Conservation (phyloP, 768 basidiomycete genomes). For the Psilocybe sp. region DNA sequence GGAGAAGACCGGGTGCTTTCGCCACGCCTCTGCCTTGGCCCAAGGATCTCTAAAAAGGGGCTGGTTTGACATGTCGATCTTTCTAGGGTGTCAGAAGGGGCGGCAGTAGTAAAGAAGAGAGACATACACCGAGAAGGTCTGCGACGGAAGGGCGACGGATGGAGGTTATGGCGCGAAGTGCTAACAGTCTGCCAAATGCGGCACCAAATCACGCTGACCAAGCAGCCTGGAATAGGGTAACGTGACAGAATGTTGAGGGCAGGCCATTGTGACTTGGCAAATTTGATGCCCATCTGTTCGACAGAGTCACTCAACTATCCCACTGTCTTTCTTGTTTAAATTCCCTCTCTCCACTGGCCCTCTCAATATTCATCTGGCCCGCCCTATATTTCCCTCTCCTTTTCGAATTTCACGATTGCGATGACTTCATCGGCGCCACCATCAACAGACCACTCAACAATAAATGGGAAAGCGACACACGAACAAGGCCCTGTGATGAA, state of each 20-base stretch:
- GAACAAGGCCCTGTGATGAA: conserved; percentile 35
- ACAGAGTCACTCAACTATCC: conserved; percentile 27
- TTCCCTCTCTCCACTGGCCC: background rate
- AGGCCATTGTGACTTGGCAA: conserved; percentile 42
- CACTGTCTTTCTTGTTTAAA: conserved; percentile 16
- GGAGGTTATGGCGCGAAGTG: background rate
- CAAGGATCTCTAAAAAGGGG: conserved; percentile 91
- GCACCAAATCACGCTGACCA: conserved; percentile 5
- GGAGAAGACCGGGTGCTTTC: conserved; percentile 85
- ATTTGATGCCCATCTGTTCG: conserved; percentile 33
- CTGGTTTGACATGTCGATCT: conserved; percentile 50
- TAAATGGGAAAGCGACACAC: conserved; percentile 38
- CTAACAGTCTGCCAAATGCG: background rate
- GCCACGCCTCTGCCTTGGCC: conserved; percentile 92
- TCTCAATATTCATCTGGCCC: too few relatives aligned
- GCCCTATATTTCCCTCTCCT: conserved; percentile 6
- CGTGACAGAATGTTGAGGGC: conserved; percentile 49
- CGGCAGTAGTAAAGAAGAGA: background rate
- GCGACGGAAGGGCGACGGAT: background rate
- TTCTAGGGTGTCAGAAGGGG: conserved; percentile 4
- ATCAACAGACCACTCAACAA: conserved; percentile 59
- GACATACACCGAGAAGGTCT: background rate
- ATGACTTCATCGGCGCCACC: conserved; percentile 41
- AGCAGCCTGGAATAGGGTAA: conserved; percentile 25
- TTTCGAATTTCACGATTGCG: conserved; percentile 16